Conservation (phyloP, 495 filamentous ascomycete species). For the Chaetomidium leptoderma region DNA sequence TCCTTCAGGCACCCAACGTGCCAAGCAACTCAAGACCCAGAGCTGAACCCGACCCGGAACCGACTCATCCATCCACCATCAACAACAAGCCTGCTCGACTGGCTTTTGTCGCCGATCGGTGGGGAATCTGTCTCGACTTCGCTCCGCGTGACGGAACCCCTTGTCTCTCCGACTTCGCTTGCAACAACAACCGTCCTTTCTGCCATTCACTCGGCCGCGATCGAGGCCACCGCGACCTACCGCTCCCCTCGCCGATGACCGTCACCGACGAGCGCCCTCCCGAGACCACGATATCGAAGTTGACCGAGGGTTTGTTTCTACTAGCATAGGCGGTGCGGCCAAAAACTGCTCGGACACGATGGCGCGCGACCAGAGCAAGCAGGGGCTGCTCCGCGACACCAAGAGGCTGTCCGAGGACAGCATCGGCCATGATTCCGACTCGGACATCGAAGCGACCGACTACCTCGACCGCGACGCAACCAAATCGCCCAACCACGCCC, state of each 20-base stretch:
- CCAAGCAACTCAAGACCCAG: background rate
- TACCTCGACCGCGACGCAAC: conserved; percentile 32
- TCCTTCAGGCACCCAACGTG: background rate
- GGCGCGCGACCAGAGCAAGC: conserved; percentile 23
- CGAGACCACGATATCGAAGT: too few species aligned
- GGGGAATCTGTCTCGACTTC: background rate
- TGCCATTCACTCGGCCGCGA: too few species aligned
- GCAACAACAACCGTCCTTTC: too few species aligned
- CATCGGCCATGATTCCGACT: conserved; percentile 33
- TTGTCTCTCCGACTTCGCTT: background rate
- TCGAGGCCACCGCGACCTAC: too few species aligned
- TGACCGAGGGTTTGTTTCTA: too few species aligned
- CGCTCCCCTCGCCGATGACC: background rate
- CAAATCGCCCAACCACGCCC: background rate
- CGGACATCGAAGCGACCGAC: conserved; percentile 42
- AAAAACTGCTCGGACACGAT: background rate
- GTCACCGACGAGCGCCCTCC: background rate
- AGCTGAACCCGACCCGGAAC: background rate
- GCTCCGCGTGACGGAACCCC: background rate
- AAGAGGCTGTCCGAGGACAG: conserved; percentile 30
- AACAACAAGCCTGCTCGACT: background rate
- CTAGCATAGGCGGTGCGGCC: background rate
- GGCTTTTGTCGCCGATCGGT: conserved; percentile 3
- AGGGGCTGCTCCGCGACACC: conserved; percentile 22
- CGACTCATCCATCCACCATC: background rate